Evolutionary conservation across 176 grass and related monocot species (phyloP), one percentile per base, ranked within the genome.

Genomic region (Chrysopogon serrulatus): DNA sequence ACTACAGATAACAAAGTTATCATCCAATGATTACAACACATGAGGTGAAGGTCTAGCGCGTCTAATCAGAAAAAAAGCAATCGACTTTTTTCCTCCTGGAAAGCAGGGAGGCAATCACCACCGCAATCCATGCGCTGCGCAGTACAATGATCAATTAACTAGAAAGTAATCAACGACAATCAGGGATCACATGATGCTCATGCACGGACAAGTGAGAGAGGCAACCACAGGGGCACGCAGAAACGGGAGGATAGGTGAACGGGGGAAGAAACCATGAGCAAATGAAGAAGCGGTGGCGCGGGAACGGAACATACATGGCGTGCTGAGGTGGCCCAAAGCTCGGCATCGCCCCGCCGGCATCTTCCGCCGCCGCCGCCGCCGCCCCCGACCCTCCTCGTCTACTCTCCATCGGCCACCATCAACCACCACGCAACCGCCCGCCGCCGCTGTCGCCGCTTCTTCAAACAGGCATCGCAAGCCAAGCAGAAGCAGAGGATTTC

Each of bases 391-490:
- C 85, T 84, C 73, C 79, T 84, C 71, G 83, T 65, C 79, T 88
- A 87, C 73, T 69, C 65, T 80, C 90, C 93, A 95, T 95, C 82
- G 54, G 32, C 62, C 74, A 86, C 26, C 87, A 90, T 78, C 80
- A 84, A 83, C 33, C 74, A 74, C 40, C 14, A 31, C 51, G 77
- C 59, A 59, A 60, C 51, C 44, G 28, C 24, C 34, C 19, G 45
- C 67, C 49, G 40, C 77, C 71, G 71, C 43, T 56, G 61, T 36
- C 73, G 14, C 41, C 73, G 32, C 40, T 42, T 30, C 80, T 53
- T 82, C 43, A 53, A 68, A 15, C 79, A 76, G 24, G 53, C 70
- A 45, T 54, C 49, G 26, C 82, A 51, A 51, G 40, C n/a, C 56
- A 41, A 77, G 60, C 27, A 0, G 65, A 66, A 77, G 24, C 74